Evolutionary conservation across 768 basidiomycete species (phyloP).

Genomic region (Russula emetica): DNA sequence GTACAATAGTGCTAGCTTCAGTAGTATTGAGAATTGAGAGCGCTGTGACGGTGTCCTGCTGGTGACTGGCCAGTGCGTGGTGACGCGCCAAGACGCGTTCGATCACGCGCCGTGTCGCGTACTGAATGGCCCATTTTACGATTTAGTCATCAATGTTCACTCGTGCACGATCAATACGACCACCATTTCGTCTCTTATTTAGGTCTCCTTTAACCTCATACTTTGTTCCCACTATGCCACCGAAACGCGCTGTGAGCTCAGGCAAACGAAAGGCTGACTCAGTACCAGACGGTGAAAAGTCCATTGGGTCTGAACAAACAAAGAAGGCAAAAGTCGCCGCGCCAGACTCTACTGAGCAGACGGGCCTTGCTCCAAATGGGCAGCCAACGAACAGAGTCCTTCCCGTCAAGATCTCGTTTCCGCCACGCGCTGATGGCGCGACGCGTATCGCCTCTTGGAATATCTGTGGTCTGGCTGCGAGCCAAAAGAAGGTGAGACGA

Average conservation of each 20-base stretch:
- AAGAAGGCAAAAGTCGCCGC: constrained; percentile 22
- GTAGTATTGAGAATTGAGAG: too few relatives aligned
- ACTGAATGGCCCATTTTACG: background rate
- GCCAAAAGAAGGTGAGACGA: constrained; percentile 65
- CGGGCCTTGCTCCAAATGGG: constrained; percentile 37
- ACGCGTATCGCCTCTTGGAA: constrained; percentile 71
- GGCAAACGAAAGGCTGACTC: constrained; percentile 20
- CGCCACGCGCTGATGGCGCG: constrained; percentile 44
- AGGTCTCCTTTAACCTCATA: background rate
- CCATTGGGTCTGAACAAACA: background rate
- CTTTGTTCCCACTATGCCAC: constrained; percentile 4
- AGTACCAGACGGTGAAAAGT: constrained; percentile 12
- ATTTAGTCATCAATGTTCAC: constrained; percentile 13
- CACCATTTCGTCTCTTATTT: background rate
- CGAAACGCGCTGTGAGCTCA: constrained; percentile 18
- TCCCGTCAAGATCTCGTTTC: constrained; percentile 58
- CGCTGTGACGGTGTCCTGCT: too few relatives aligned
- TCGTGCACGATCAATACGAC: background rate
- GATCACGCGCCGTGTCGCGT: constrained; percentile 9
- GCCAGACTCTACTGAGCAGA: constrained; percentile 7
- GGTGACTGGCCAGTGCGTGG: too few relatives aligned
- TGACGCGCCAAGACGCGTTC: background rate
- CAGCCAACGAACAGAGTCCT: constrained; percentile 74
- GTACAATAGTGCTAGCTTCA: too few relatives aligned
- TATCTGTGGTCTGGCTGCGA: constrained; percentile 69